A percentile compares a stretch with the other conserved stretches of the same genome.
Evolutionary conservation across 768 basidiomycete species (phyloP).

Genomic region (Chalciporus pseudorubinellus): DNA sequence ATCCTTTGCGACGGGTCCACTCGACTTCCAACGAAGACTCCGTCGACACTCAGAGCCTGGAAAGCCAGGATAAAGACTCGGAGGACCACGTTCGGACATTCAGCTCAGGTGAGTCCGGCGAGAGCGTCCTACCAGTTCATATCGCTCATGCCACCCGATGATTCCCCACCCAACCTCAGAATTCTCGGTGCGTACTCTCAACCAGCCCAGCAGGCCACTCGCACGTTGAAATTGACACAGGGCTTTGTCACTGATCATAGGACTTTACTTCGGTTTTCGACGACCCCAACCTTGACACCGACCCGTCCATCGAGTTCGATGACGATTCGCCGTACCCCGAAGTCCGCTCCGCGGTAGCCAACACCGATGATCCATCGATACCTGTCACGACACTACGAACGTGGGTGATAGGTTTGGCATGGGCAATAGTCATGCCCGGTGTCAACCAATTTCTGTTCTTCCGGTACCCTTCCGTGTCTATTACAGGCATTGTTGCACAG

Average conservation of each 20-base stretch:
- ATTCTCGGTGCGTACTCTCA: constrained; percentile 16
- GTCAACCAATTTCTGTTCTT: constrained; percentile 79
- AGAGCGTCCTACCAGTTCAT: not conserved
- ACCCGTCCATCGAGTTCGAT: constrained; percentile 30
- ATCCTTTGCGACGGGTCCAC: constrained; percentile 15
- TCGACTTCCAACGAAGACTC: constrained; percentile 5
- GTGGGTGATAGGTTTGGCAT: constrained; percentile 70
- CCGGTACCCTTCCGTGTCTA: constrained; percentile 63
- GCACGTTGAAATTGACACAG: not conserved
- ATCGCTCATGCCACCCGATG: not conserved
- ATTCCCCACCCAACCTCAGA: constrained; percentile 13
- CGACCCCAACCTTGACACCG: constrained; percentile 30
- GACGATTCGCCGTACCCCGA: constrained; percentile 75
- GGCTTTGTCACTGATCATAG: not conserved
- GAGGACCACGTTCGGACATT: constrained; percentile 14
- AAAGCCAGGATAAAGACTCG: constrained; percentile 25
- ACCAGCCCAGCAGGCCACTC: not conserved
- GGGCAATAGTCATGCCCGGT: constrained; percentile 63
- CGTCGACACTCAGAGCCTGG: constrained; percentile 11
- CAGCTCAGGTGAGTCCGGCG: constrained; percentile 18
- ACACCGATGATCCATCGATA: constrained; percentile 66
- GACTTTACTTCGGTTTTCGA: constrained; percentile 9
- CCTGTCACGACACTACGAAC: constrained; percentile 62
- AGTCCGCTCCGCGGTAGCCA: constrained; percentile 66
- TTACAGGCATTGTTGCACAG: constrained; percentile 68